These are phyloP conservation scores for Saccharomyces pastorianus DNA, from an alignment of 1,139 yeast species.

Conservation along the genomic window DNA sequence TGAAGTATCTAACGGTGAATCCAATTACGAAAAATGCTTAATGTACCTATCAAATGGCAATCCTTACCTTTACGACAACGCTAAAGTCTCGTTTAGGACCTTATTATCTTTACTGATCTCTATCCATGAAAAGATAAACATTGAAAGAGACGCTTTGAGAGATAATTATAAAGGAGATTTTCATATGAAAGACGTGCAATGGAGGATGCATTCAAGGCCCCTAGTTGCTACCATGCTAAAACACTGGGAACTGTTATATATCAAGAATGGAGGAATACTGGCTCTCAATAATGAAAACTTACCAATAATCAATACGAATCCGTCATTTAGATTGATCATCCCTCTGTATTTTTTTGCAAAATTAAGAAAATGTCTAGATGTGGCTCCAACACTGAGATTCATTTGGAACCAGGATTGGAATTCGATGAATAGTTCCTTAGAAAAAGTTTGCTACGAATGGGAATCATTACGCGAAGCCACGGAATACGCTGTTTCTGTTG, in stretches of 20 bases:
- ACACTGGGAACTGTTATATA: conserved; percentile 57
- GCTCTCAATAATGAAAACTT: conserved; percentile 40
- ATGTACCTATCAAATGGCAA: conserved; percentile 41
- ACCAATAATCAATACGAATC: conserved; percentile 41
- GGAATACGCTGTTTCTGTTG: conserved; percentile 47
- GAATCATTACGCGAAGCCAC: conserved; percentile 48
- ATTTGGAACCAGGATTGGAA: conserved; percentile 60
- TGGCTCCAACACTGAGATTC: conserved; percentile 49
- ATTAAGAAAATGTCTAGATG: conserved; percentile 50
- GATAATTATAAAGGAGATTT: conserved; percentile 27
- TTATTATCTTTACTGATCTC: conserved; percentile 48
- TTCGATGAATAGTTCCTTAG: conserved; percentile 49
- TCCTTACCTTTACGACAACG: conserved; percentile 31
- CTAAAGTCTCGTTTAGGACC: conserved; percentile 47
- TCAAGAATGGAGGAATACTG: conserved; percentile 53
- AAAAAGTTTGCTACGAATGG: conserved; percentile 35
- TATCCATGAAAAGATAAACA: conserved; percentile 36
- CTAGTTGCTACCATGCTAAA: conserved; percentile 45
- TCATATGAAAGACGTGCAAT: conserved; percentile 39
- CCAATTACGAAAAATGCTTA: conserved; percentile 44
- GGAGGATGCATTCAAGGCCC: conserved; percentile 58
- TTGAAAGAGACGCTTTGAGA: conserved; percentile 36
- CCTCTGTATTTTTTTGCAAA: conserved; percentile 59
- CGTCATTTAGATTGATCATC: conserved; percentile 53
- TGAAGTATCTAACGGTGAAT: conserved; percentile 51